Evolutionary conservation across 805 yeast genomes (phyloP), one percentile per base, ranked within the genome.

Genomic region (Tetrapisispora taiwanensis): DNA sequence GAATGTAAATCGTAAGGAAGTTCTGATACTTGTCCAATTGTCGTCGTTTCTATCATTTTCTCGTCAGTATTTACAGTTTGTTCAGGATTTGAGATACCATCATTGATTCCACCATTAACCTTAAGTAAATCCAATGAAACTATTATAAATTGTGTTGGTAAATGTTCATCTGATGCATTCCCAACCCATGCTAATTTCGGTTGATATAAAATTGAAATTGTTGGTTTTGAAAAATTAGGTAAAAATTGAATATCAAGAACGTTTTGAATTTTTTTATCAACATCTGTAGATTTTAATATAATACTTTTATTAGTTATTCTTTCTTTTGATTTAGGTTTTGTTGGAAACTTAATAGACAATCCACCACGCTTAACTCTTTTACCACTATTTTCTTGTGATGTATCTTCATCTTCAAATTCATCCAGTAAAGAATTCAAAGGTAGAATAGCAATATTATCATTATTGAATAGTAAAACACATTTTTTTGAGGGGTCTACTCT

Each of bases 111-210:
- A 20, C 18, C 20, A 5, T 24, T 22, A 8, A 10, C 19, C 4
- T 44, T 26, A 3, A 42, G 66, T 14, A 81, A 54, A 52, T 88
- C 90, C 18, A 89, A 64, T 0, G 95, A 53, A 3, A 60, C 39
- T 20, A 55, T 54, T 27, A 52, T 48, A 20, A 53, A 51, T 30
- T 52, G 45, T 9, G 58, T 51, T 3, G 65, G 58, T 24, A 45
- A 44, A 14, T 52, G 48, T 14, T 46, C 47, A 26, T 54, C 32
- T 41, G 53, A 52, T 19, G 50, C 43, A 32, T 54, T 59, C 0
- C 95, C 95, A 0, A 94, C 79, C 95, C 96, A 86, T 0, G 88
- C 77, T 17, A 74, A 69, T 15, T 64, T 66, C 28, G 77, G 76
- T 43, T 78, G 74, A 49, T 67, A 75, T 24, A 87, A 58, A 4